These are phyloP conservation scores for Penicillium sp. DNA, from an alignment of 2,329 filamentous ascomycete genomes.

Conservation along the genomic window DNA sequence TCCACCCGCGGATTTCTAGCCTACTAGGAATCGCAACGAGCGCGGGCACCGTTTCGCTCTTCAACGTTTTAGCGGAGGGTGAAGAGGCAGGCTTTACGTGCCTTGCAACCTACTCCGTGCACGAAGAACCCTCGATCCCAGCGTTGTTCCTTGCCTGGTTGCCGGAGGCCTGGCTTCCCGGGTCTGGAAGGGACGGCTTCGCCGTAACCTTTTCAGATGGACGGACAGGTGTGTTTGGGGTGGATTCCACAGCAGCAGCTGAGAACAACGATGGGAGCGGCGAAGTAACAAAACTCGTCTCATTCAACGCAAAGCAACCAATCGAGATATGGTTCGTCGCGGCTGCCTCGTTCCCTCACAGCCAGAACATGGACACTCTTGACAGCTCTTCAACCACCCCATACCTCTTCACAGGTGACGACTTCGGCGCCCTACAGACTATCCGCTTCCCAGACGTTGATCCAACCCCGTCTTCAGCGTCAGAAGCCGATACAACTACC, in stretches of 20 bases:
- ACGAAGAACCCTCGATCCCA: slow-evolving; percentile 62
- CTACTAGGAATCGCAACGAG: slow-evolving; percentile 79
- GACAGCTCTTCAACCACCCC: slow-evolving; percentile 17
- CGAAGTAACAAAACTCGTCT: slow-evolving; percentile 28
- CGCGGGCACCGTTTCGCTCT: slow-evolving; percentile 57
- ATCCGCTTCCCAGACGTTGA: slow-evolving; percentile 29
- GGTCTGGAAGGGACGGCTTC: slow-evolving; percentile 51
- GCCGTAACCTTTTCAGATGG: slow-evolving; percentile 75
- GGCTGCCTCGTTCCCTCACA: slow-evolving; percentile 27
- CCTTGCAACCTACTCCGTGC: slow-evolving; percentile 52
- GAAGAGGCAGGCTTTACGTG: slow-evolving; percentile 35
- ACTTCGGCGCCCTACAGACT: slow-evolving; percentile 43
- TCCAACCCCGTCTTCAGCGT: neutral
- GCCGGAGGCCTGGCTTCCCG: slow-evolving; percentile 47
- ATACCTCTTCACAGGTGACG: slow-evolving; percentile 46
- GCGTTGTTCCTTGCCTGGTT: slow-evolving; percentile 78
- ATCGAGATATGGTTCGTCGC: slow-evolving; percentile 50
- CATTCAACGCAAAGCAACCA: slow-evolving; percentile 35
- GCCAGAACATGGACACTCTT: neutral
- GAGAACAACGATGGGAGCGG: neutral
- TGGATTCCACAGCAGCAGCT: neutral
- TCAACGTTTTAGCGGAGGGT: slow-evolving; percentile 32
- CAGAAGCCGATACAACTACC: slow-evolving; percentile 24
- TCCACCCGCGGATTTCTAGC: slow-evolving; percentile 62
- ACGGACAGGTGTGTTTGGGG: slow-evolving; percentile 59